These are phyloP conservation scores for Saccharomyces cerevisiae DNA, from an alignment of 805 yeast genomes.

Conservation along the genomic window DNA sequence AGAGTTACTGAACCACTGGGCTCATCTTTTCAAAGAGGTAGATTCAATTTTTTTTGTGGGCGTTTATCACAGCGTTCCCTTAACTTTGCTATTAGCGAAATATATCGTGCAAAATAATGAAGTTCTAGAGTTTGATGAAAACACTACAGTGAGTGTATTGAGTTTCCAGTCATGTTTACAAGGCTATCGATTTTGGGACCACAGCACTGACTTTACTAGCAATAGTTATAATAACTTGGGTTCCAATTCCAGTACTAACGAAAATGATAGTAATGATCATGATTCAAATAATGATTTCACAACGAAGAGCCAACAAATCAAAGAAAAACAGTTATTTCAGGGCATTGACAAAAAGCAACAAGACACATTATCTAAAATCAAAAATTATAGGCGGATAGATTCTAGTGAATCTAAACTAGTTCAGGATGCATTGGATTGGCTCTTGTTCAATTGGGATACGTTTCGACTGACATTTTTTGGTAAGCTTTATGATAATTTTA, in stretches of 20 bases:
- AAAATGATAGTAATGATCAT: slow-evolving; percentile 1
- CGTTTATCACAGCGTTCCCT: slow-evolving; percentile 47
- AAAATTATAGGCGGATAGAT: slow-evolving; percentile 34
- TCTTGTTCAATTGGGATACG: slow-evolving; percentile 35
- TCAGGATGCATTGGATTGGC: slow-evolving; percentile 35
- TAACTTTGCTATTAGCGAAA: slow-evolving; percentile 41
- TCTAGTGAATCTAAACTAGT: slow-evolving; percentile 35
- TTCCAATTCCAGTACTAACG: neutral
- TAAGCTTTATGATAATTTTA: slow-evolving; percentile 41
- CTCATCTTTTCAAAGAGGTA: slow-evolving; percentile 38
- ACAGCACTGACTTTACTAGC: slow-evolving; percentile 22
- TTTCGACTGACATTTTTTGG: slow-evolving; percentile 43
- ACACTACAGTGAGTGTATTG: slow-evolving; percentile 26
- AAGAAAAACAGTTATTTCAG: slow-evolving; percentile 27
- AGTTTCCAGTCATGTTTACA: slow-evolving; percentile 34
- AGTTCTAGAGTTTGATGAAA: slow-evolving; percentile 12
- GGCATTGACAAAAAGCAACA: slow-evolving; percentile 22
- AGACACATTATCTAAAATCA: slow-evolving; percentile 16
- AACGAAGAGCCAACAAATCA: slow-evolving; percentile 19
- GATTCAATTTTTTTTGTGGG: slow-evolving; percentile 44
- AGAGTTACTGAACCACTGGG: slow-evolving; percentile 43
- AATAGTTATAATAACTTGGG: slow-evolving; percentile 1
- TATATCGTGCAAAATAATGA: slow-evolving; percentile 32
- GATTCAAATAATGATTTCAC: slow-evolving; percentile 6
- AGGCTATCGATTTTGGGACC: slow-evolving; percentile 36